Base-by-base conservation (phyloP, 2,329 filamentous ascomycete genomes). In the Helotiales sp. region DNA sequence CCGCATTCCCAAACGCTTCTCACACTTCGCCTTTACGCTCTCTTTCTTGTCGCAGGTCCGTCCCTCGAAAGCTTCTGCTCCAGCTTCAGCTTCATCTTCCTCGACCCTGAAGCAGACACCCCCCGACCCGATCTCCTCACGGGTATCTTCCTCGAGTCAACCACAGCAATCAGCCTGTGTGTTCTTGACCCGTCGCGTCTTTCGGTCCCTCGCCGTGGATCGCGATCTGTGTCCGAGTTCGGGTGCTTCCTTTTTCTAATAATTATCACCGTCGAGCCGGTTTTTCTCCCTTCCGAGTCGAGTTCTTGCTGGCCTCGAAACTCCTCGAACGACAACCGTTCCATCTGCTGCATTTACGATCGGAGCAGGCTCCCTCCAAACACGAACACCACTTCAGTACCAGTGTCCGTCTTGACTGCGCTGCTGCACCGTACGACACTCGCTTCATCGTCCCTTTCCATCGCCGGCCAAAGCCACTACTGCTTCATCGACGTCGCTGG, bases 251-350 rank as follows among this genome's bases (percentile, higher is more conserved):
- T 60, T 62, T 61, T 60, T 58, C 48, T 63, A 64, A 61, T 66
- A 62, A 57, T 63, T 63, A 44, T 38, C 63, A 54, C 57, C 60
- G 53, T 55, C 53, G 52, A 62, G 62, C 54, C 63, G 61, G 64
- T 63, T 57, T 64, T 59, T 54, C 54, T 48, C 55, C 46, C 46
- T 48, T 52, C 61, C 64, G 67, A 69, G 68, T 69, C 63, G 65
- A 67, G 64, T 67, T 69, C 67, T 64, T 66, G 69, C 68, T 71
- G 68, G 67, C 60, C 69, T 70, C 69, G 68, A 70, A 69, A 66
- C 64, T 69, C 67, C 67, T 70, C 67, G 67, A 67, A 69, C 69
- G 65, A 61, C 63, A 63, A 67, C 66, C 63, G 67, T 69, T 70
- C 65, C 69, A 69, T 67, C 66, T 60, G 34, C 61, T 66, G 60